A percentile compares a stretch with the other conserved stretches of the same genome.
phyloP scores from a whole-genome alignment of 2,329 filamentous ascomycete genomes.

The Colletotrichum sp. region DNA sequence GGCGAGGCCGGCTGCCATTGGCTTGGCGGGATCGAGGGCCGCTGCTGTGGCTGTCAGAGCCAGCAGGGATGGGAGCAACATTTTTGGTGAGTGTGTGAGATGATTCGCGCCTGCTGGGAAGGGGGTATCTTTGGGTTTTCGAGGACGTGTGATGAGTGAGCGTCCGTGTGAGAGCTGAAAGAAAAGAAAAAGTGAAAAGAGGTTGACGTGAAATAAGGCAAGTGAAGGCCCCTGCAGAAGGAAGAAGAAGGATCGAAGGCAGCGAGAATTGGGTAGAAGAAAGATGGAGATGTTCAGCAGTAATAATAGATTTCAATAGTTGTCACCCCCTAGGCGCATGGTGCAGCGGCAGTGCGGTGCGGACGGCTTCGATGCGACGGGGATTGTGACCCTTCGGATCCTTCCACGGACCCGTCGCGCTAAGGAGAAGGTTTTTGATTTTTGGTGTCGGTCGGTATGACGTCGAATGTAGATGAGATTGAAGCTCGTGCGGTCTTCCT shows the following conservation, averaged over 20 bases:
- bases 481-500: not conserved
- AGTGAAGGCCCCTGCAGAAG: not conserved
- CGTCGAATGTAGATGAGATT: not conserved
- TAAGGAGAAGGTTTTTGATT: constrained; percentile 7
- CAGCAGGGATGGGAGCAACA: constrained; percentile 11
- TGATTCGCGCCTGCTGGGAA: not conserved
- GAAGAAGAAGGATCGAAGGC: not conserved
- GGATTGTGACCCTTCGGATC: not conserved
- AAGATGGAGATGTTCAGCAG: not conserved
- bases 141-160: not conserved
- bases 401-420: constrained; percentile 9
- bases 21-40: constrained; percentile 24
- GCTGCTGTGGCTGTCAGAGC: constrained; percentile 28
- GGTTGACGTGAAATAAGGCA: not conserved
- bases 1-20: constrained; percentile 14
- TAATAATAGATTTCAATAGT: constrained; percentile 8
- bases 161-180: not conserved
- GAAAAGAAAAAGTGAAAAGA: not conserved
- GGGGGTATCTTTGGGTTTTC: not conserved
- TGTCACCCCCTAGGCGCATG: not conserved
- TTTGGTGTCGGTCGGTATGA: constrained; percentile 11
- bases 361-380: not conserved
- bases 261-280: not conserved
- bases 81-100: not conserved
- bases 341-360: constrained; percentile 1